Evolutionary conservation across 1,139 yeast genomes (phyloP), one percentile per base, ranked within the genome.

Genomic region (Geotrichum phurueaensis): DNA sequence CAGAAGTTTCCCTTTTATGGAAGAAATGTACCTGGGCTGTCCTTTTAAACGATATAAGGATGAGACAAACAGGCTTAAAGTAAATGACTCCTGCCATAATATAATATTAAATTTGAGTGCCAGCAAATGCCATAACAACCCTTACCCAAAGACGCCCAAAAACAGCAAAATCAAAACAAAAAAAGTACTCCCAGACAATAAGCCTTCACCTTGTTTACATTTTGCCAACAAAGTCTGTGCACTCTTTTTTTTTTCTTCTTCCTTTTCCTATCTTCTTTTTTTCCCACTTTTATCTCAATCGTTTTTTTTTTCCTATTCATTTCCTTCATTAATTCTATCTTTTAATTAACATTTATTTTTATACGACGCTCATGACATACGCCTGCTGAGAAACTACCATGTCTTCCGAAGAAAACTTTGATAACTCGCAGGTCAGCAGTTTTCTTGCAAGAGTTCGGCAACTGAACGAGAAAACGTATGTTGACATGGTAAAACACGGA

Each of bases 391-490:
- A 7, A 39, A 39, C n/a, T n/a, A n/a, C 18, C 18, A 39, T 39
- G 47, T 39, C 47, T n/a, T 4, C 47, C 47, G 47, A 39, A n/a
- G 47, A 39, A 39, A 39, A 39, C 10, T 39, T 39, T 39, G 47
- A 39, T 39, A 39, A 39, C n/a, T 45, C 67, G 50, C 76, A 74
- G 50, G 76, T 74, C 29, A 68, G 66, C 57, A 77, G 73, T 60
- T 75, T 74, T 61, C 67, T 75, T 59, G 64, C 68, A 20, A 70
- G 74, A 45, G 69, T 75, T 50, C 69, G 73, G 27, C 74, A 75
- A 62, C 65, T 73, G 31, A 75, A 72, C 27, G 75, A 73, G 59
- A 70, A 72, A 55, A 68, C 73, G 66, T 70, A 65, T 60, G 73
- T 69, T 12, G 5, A 15, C 39, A 43, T 15, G 31, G 23, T 39